Evolutionary conservation across 371 early-diverging fungal species (phyloP).

Genomic region (Saksenaea vasiformis): DNA sequence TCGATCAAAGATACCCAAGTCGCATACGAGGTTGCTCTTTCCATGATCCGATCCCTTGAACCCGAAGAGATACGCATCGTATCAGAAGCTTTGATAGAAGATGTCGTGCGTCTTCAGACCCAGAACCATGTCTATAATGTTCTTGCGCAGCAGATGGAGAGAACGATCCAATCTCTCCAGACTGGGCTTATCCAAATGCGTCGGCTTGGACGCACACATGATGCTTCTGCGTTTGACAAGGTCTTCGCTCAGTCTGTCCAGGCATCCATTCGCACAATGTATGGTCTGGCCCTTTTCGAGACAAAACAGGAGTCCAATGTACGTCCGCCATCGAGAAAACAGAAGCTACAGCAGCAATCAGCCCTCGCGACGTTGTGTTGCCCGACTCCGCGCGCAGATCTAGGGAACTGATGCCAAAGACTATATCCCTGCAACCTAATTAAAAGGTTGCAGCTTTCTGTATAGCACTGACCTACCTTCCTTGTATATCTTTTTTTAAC

Average conservation of each 20-base stretch:
- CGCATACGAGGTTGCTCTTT: conserved; percentile 33
- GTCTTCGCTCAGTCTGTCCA: conserved; percentile 10
- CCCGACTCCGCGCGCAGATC: not conserved
- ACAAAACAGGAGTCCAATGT: not conserved
- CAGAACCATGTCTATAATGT: conserved; percentile 5
- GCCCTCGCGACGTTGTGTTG: not conserved
- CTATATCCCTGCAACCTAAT: not conserved
- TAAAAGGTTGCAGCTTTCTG: not conserved
- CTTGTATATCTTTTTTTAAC: not conserved
- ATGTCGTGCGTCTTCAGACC: conserved; percentile 25
- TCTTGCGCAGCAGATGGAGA: conserved; percentile 9
- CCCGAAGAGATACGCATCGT: conserved; percentile 34
- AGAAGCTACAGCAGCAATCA: not conserved
- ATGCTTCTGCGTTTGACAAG: conserved; percentile 3
- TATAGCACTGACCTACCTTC: not conserved
- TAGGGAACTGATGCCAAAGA: not conserved
- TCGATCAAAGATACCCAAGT: not conserved
- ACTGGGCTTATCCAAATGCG: conserved; percentile 17
- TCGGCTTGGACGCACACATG: not conserved
- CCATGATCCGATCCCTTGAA: conserved; percentile 34
- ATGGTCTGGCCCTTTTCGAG: conserved; percentile 10
- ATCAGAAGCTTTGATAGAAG: conserved; percentile 35
- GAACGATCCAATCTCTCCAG: conserved; percentile 10
- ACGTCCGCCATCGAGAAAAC: not conserved
- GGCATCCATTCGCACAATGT: not conserved